These are phyloP conservation scores for Warburgia ugandensis DNA, from an alignment of 164 flowering plant genomes.

Conservation along the genomic window DNA sequence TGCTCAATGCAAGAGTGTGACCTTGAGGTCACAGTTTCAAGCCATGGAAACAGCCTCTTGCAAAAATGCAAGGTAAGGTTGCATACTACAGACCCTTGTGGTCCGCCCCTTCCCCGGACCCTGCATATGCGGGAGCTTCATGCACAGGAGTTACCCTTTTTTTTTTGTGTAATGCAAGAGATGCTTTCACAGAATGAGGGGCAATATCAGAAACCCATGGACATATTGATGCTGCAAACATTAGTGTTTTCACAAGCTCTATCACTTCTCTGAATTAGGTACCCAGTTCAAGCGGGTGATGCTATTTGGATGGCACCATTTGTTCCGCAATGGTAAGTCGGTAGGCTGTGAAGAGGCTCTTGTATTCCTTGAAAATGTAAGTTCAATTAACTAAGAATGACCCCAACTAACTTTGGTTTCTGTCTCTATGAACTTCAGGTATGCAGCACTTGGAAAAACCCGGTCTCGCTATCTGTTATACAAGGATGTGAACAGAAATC, in stretches of 20 bases:
- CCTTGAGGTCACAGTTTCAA: too few relatives aligned
- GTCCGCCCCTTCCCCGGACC: too few relatives aligned
- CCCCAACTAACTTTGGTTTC: not conserved
- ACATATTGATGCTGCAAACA: too few relatives aligned
- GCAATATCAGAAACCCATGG: too few relatives aligned
- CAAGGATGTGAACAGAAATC: conserved; percentile 92
- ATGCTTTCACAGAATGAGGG: too few relatives aligned
- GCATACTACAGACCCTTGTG: too few relatives aligned
- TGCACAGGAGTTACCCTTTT: too few relatives aligned
- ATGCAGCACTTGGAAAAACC: conserved; percentile 91
- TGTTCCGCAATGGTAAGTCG: conserved; percentile 92
- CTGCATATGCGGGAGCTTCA: too few relatives aligned
- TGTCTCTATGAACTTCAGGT: conserved; percentile 40
- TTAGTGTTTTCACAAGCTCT: not conserved
- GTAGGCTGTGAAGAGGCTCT: not conserved
- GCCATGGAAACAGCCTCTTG: too few relatives aligned
- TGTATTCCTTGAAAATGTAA: not conserved
- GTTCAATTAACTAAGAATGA: not conserved
- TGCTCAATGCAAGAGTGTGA: too few relatives aligned
- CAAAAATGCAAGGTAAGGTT: too few relatives aligned
- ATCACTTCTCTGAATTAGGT: conserved; percentile 36
- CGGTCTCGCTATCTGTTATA: conserved; percentile 76
- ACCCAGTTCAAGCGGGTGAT: conserved; percentile 92
- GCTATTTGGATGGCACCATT: conserved; percentile 99
- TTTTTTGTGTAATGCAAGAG: too few relatives aligned